phyloP scores from a whole-genome alignment of 768 basidiomycete species.

The Polyporus arcularius region DNA sequence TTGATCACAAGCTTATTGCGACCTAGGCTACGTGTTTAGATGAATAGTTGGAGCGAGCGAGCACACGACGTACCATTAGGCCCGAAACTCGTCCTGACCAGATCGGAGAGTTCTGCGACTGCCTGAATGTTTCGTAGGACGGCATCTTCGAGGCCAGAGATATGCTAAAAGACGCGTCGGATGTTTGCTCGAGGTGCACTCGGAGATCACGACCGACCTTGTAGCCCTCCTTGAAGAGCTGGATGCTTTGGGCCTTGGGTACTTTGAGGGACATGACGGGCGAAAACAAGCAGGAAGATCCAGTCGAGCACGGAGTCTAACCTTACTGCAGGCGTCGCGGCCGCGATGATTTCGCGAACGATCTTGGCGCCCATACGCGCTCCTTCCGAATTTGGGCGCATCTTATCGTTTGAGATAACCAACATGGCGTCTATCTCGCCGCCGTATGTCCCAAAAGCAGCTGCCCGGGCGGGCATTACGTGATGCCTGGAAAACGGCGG shows the following conservation, averaged over 20 bases:
- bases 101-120: conserved; percentile 91
- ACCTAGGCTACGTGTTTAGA: conserved; percentile 45
- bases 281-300: not conserved
- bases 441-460: no score
- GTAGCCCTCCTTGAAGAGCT: conserved; percentile 97
- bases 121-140: conserved; percentile 95
- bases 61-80: conserved; percentile 74
- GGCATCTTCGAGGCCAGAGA: conserved; percentile 95
- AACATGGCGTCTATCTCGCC: no score
- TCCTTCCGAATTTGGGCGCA: no score
- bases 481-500: no score
- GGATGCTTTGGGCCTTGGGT: conserved; percentile 82
- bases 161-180: conserved; percentile 46
- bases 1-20: conserved; percentile 98
- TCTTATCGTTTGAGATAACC: no score
- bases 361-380: not conserved
- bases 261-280: conserved; percentile 87
- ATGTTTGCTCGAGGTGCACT: not conserved
- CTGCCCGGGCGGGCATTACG: no score
- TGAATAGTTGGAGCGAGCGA: not conserved
- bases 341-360: not conserved
- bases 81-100: conserved; percentile 94
- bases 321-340: no score
- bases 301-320: no score
- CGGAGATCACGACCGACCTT: conserved; percentile 54